Evolutionary conservation across 306 rosid genomes (phyloP).

Genomic region (Lathyrus aphaca): DNA sequence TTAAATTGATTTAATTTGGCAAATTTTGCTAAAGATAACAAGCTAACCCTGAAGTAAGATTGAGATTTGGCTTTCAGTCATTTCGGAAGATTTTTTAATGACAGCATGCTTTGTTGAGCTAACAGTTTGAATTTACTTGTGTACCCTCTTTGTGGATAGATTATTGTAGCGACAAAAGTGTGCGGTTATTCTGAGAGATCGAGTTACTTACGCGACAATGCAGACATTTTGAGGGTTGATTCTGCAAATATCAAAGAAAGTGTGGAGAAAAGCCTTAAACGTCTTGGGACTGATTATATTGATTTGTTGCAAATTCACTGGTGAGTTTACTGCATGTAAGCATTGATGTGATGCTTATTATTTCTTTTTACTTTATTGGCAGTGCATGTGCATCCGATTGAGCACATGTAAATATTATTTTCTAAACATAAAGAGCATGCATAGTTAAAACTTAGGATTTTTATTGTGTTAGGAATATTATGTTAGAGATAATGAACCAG

Average conservation of each 20-base stretch:
- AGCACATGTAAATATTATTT: too few species aligned
- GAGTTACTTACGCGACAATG: conserved; percentile 69
- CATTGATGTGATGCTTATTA: background rate
- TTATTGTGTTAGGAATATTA: too few species aligned
- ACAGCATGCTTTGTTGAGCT: conserved; percentile 18
- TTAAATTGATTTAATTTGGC: conserved; percentile 20
- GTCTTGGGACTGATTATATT: conserved; percentile 90
- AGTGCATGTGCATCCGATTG: too few species aligned
- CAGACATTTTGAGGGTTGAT: conserved; percentile 73
- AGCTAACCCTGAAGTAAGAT: conserved; percentile 1
- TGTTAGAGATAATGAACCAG: background rate
- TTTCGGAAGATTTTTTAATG: conserved; percentile 10
- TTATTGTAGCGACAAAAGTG: conserved; percentile 81
- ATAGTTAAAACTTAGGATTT: background rate
- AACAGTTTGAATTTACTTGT: conserved; percentile 29
- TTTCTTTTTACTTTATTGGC: conserved; percentile 10
- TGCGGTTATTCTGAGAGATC: conserved; percentile 79
- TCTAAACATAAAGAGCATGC: conserved; percentile 18
- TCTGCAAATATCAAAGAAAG: conserved; percentile 82
- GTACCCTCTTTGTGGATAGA: conserved; percentile 45
- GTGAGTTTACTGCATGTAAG: conserved; percentile 49
- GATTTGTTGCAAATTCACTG: conserved; percentile 95
- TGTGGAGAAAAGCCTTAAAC: conserved; percentile 92
- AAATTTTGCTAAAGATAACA: background rate
- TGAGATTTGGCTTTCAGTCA: conserved; percentile 30